Base-by-base conservation (phyloP, 331 rosid species). In the Quercus phellos region DNA sequence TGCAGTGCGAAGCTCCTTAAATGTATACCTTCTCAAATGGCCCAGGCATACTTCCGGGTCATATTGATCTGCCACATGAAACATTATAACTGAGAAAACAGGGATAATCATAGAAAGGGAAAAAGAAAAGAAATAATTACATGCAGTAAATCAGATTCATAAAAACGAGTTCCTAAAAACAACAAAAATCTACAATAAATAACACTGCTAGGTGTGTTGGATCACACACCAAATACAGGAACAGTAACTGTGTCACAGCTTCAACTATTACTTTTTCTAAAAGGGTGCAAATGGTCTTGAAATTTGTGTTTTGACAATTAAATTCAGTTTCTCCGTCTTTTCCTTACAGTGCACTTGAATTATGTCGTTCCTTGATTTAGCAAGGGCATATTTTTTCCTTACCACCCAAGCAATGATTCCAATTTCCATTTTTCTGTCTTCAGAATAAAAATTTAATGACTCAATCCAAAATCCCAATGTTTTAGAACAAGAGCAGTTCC, bases 41-140 rank as follows among this genome's bases (percentile, higher is more conserved):
- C 99, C 99, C 63, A 95, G 90, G 69, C 97, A 87, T 42, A 95
- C 99, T 82, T 95, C 99, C 54, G 93, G 94, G 76, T 93, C 99
- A 55, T 93, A 95, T 90, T 95, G 99, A 77, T 95, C 99, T 90
- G 96, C 81, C 79, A 80, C 38, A 70, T 14, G 60, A 75, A 58
- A 72, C 59, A 55, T 13, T 21, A n/a, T 53, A 56, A 72, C 38
- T 50, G 51, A 85, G 81, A 68, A 78, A 21, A 21, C 80, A 56
- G n/a, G 54, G 60, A 60, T 29, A 68, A 30, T 35, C 18, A 58
- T 4, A 22, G 24, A 64, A 14, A 1, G 29, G 30, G 7, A 74
- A 38, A 63, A 67, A 35, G 43, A 30, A 67, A 4, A 67, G 4
- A 24, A 46, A 4, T 11, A 19, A 12, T 68, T 68, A 5, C 5